Percentiles rank a stretch among this genome's conserved stretches.
Evolutionary conservation across 352 stramenopile species (phyloP).

Genomic region (Phytophthora fragariae): DNA sequence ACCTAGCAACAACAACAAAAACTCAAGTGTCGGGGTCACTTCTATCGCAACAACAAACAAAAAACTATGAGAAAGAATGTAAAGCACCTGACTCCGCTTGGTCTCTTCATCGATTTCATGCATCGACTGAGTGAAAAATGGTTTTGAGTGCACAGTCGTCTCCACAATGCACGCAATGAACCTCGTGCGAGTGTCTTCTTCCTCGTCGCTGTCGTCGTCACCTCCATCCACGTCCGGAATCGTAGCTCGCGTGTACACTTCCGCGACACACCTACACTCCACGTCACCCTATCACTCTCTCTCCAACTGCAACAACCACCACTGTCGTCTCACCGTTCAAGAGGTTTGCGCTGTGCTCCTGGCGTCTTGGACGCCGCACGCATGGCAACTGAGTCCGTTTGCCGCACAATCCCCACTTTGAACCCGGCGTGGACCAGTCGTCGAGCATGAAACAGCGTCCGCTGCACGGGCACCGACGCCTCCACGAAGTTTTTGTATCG

Average conservation of each 20-base stretch:
- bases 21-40: neutral
- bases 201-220: slow-evolving; percentile 10
- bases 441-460: slow-evolving; percentile 48
- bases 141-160: slow-evolving; percentile 41
- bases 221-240: slow-evolving; percentile 37
- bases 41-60: neutral
- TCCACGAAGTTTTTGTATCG: slow-evolving; percentile 51
- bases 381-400: slow-evolving; percentile 56
- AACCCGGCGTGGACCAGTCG: slow-evolving; percentile 54
- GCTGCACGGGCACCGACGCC: slow-evolving; percentile 59
- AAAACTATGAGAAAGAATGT: neutral
- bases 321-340: slow-evolving; percentile 37
- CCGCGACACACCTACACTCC: slow-evolving; percentile 40
- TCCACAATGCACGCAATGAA: slow-evolving; percentile 58
- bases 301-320: slow-evolving; percentile 4
- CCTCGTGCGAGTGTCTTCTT: slow-evolving; percentile 3
- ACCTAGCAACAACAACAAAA: slow-evolving; percentile 8
- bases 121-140: slow-evolving; percentile 45
- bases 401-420: slow-evolving; percentile 75
- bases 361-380: slow-evolving; percentile 18
- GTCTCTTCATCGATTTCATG: slow-evolving; percentile 38
- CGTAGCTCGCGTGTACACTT: slow-evolving; percentile 59
- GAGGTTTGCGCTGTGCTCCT: slow-evolving; percentile 29
- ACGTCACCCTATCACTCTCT: slow-evolving; percentile 9
- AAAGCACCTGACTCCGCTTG: slow-evolving; percentile 30